Evolutionary conservation across 768 basidiomycete species (phyloP).

Genomic region (Boletus reticuloceps): DNA sequence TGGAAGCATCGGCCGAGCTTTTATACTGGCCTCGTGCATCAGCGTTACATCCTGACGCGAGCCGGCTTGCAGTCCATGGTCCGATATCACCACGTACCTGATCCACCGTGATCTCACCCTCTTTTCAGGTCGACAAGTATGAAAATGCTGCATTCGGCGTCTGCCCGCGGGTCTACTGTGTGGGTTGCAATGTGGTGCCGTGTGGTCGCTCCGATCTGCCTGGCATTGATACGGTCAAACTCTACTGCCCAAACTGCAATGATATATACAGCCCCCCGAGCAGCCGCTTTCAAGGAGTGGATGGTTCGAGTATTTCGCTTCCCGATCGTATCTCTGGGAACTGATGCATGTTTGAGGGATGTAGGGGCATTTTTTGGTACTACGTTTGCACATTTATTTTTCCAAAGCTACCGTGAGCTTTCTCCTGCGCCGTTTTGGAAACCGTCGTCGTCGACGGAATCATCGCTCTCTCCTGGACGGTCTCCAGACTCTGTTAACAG

Average conservation of each 20-base stretch:
- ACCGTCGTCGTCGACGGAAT: constrained; percentile 50
- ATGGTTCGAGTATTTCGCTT: constrained; percentile 53
- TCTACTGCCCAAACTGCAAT: constrained; percentile 97
- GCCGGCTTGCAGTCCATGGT: constrained; percentile 96
- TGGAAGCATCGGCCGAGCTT: constrained; percentile 96
- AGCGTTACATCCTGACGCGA: constrained; percentile 94
- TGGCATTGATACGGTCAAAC: constrained; percentile 94
- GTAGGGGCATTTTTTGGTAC: constrained; percentile 98
- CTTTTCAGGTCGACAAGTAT: constrained; percentile 86
- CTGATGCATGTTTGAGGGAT: constrained; percentile 19
- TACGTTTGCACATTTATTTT: constrained; percentile 97
- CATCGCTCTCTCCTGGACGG: constrained; percentile 53
- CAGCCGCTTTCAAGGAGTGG: constrained; percentile 92
- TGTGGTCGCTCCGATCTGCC: constrained; percentile 95
- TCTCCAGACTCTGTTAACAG: constrained; percentile 52
- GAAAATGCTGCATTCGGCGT: constrained; percentile 87
- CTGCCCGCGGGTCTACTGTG: constrained; percentile 95
- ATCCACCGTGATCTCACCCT: constrained; percentile 16
- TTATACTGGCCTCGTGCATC: constrained; percentile 97
- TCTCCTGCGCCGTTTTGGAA: constrained; percentile 93
- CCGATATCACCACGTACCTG: constrained; percentile 15
- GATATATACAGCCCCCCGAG: constrained; percentile 96
- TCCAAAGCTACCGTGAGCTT: constrained; percentile 96
- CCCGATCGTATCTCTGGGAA: constrained; percentile 6
- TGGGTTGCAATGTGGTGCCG: constrained; percentile 85